phyloP scores from a whole-genome alignment of 192 early-diverging fungal genomes.

The Coemansia sp. region DNA sequence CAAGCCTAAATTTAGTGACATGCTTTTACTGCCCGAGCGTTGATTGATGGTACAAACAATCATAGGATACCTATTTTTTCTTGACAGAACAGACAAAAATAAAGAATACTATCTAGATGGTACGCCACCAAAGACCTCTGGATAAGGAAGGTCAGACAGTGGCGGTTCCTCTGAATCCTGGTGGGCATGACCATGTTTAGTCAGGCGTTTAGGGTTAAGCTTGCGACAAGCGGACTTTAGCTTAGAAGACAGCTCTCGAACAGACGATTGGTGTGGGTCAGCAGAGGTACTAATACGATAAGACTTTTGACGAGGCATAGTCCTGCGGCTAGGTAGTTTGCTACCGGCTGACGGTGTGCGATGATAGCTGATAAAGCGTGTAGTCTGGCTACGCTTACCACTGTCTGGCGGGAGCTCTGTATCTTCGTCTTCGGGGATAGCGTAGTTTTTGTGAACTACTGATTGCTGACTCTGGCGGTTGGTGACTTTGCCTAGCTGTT shows the following conservation, averaged over 20 bases:
- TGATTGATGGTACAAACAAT: background rate
- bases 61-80: background rate
- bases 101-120: background rate
- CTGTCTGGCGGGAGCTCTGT: background rate
- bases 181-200: constrained; percentile 11
- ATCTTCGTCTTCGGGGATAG: constrained; percentile 41
- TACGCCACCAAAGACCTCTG: background rate
- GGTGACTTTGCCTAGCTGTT: constrained; percentile 33
- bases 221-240: constrained; percentile 54
- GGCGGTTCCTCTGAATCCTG: background rate
- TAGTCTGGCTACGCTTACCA: background rate
- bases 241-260: constrained; percentile 47
- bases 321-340: background rate
- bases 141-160: background rate
- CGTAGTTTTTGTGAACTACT: constrained; percentile 47
- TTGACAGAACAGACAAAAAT: background rate
- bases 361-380: constrained; percentile 3
- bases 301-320: constrained; percentile 19
- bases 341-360: background rate
- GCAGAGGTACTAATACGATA: constrained; percentile 24
- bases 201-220: constrained; percentile 49
- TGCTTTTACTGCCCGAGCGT: background rate
- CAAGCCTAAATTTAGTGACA: background rate
- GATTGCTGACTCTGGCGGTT: constrained; percentile 52
- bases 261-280: constrained; percentile 23